Evolutionary conservation across 2,329 filamentous ascomycete species (phyloP), one percentile per base, ranked within the genome.

Genomic region (Cladosporium oxysporum): DNA sequence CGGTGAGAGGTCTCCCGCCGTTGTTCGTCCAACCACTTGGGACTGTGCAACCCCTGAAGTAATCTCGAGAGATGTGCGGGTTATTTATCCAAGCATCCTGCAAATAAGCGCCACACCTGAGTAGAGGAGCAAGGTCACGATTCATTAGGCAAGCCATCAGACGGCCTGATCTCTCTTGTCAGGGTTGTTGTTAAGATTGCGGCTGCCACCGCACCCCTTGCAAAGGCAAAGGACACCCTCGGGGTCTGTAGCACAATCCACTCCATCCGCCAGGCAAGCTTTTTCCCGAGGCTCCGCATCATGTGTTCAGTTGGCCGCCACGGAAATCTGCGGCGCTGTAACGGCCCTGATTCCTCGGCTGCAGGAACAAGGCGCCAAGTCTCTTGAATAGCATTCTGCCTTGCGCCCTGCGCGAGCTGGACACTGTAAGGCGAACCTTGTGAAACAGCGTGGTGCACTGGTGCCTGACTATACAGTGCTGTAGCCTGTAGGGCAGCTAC

Each of bases 201-300:
- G 33, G 57, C 37, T 59, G 35, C 57, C 57, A 16, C 37, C 57
- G 57, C 18, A 23, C 41, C 21, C 57, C 57, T 16, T 59, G 57
- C 26, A 35, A 29, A 35, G 33, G 35, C 57, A 26, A 37, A 47
- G 16, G 55, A 41, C 21, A 41, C 33, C 3, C 55, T 23, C 55
- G 55, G 33, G n/a, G 41, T 47, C n/a, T 23, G n/a, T 47, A 8
- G 18, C 55, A 26, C 31, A 23, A 29, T 55, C 28, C 28, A 55
- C 37, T 44, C 49, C 49, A 8, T 52, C 49, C 21, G 23, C 23
- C 49, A 52, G 21, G 33, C 49, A 62, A 53, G 60, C 33, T 55
- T 55, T 62, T 58, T 33, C 58, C 61, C 61, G 61, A 63, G 41
- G 61, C 61, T 63, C 61, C 50, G 61, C 49, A 52, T 35, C 50